Base-by-base conservation (phyloP, 495 filamentous ascomycete species). In the Hypoxylon fragiforme region DNA sequence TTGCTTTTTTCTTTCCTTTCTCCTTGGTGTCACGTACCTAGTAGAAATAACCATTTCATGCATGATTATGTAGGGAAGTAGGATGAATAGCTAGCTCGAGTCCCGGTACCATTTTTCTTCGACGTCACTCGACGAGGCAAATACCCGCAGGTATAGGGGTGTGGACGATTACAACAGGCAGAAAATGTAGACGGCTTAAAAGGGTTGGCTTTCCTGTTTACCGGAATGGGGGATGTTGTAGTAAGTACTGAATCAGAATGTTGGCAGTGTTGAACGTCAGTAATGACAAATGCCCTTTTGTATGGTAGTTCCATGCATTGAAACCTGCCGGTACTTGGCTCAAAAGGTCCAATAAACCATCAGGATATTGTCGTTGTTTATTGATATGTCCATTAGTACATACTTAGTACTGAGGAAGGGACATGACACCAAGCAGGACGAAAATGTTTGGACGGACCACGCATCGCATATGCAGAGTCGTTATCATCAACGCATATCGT, bases 381-480 rank as follows among this genome's bases (percentile, higher is more conserved):
- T 48, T 34, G 42, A n/a, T n/a, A n/a, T n/a, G n/a, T n/a, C 34
- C 42, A 14, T 57, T 44, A 38, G 6, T 49, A 52, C n/a, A n/a
- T n/a, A n/a, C n/a, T n/a, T n/a, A 53, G 34, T 39, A 56, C 35
- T 16, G 47, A 57, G 58, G 28, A 62, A 62, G 36, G n/a, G 52
- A 61, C 54, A 56, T 52, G 57, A 30, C 50, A 34, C 31, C 39
- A 18, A 46, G 37, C 41, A 61, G 36, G 42, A 44, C 47, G 38
- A 51, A 49, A 57, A 57, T 49, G 52, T 62, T 43, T 55, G 19
- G 58, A 57, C 32, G 43, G n/a, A 39, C 43, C 46, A 48, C 49
- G 58, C 58, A 62, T 62, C 42, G 58, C 58, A 62, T 62, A 62
- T 62, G 58, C 52, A 62, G 47, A 15, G 24, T 44, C 15, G 40